Evolutionary conservation across 2,329 filamentous ascomycete species (phyloP).

Genomic region (Cryphonectria nitschkei): DNA sequence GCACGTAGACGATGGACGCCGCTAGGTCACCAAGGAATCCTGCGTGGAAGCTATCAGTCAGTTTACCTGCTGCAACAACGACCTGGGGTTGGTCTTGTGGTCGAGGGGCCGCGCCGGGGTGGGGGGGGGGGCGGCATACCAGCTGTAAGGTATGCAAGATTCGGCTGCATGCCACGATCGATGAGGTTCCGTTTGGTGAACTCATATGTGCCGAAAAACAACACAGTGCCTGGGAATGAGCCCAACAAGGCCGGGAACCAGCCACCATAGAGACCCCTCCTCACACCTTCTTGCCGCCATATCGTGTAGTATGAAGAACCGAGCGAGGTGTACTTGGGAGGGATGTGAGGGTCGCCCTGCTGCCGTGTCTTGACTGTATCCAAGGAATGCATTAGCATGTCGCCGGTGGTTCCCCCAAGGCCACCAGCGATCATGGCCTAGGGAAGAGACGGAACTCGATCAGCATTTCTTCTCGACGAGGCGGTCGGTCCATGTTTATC

Average conservation of each 20-base stretch:
- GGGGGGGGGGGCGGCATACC: constrained; percentile 54
- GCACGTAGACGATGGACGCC: constrained; percentile 91
- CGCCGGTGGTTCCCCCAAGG: constrained; percentile 87
- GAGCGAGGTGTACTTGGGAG: constrained; percentile 89
- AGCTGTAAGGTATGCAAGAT: constrained; percentile 82
- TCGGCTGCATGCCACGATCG: constrained; percentile 79
- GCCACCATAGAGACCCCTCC: constrained; percentile 88
- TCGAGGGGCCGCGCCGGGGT: no score
- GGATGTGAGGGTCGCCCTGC: constrained; percentile 91
- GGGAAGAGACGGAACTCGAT: constrained; percentile 27
- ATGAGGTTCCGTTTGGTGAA: constrained; percentile 90
- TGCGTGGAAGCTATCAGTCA: constrained; percentile 39
- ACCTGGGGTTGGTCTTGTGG: not conserved
- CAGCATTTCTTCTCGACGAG: constrained; percentile 23
- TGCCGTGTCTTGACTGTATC: constrained; percentile 98
- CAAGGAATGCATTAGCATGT: constrained; percentile 98
- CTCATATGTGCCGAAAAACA: constrained; percentile 97
- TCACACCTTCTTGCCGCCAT: constrained; percentile 85
- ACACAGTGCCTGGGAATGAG: constrained; percentile 89
- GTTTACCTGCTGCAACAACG: not conserved
- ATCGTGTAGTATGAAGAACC: constrained; percentile 92
- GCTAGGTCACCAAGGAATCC: constrained; percentile 93
- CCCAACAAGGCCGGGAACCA: constrained; percentile 88
- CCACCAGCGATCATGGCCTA: constrained; percentile 97
- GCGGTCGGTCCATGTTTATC: constrained; percentile 18